These are phyloP conservation scores for Myxozyma sirexii DNA, from an alignment of 805 yeast species.

Conservation along the genomic window DNA sequence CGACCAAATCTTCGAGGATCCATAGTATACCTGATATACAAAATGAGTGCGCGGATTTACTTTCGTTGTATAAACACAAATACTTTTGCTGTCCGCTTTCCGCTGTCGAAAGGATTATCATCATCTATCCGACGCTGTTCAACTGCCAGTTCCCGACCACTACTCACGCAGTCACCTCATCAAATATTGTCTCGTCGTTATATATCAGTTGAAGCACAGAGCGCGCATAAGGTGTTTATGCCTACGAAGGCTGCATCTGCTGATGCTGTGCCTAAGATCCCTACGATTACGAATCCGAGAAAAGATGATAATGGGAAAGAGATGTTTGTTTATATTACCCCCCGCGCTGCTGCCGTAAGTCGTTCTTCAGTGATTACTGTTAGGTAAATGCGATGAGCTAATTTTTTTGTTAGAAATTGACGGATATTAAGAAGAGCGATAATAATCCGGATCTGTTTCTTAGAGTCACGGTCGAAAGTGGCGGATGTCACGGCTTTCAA, in stretches of 20 bases:
- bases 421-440: conserved; percentile 56
- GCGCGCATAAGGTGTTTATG: conserved; percentile 4
- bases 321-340: conserved; percentile 44
- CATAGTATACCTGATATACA: neutral
- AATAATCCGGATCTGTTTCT: conserved; percentile 63
- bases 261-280: conserved; percentile 24
- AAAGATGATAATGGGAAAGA: conserved; percentile 44
- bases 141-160: neutral
- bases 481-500: conserved; percentile 98
- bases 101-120: no score
- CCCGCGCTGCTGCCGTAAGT: conserved; percentile 44
- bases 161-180: neutral
- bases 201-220: conserved; percentile 1
- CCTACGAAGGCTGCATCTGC: conserved; percentile 2
- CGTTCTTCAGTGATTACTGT: neutral
- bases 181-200: neutral
- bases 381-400: neutral
- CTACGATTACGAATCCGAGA: conserved; percentile 39
- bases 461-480: conserved; percentile 81
- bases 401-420: conserved; percentile 49
- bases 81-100: no score
- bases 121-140: no score
- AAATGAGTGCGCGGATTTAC: no score
- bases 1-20: neutral
- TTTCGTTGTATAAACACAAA: no score